Base-by-base conservation (phyloP, 345 rosid genomes). In the Abelmoschus esculentus region DNA sequence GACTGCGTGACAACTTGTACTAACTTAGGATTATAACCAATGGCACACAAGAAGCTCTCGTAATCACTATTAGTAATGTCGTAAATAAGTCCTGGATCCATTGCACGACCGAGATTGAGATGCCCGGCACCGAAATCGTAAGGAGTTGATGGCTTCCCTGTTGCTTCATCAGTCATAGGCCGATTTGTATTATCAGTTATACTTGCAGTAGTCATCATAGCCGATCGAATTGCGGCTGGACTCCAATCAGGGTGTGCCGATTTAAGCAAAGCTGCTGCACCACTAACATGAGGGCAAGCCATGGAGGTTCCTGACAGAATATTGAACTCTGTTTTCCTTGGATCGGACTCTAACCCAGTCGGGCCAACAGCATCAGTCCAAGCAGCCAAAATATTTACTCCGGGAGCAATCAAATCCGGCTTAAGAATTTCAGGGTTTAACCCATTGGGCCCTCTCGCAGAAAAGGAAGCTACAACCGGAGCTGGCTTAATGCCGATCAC, bases 241-340 rank as follows among this genome's bases (percentile, higher is more conserved):
- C 89, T 90, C 96, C 96, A 93, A 74, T 83, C 75, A 0, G 84
- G 93, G 71, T 87, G 96, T 0, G 91, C 90, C 5, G 96, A 92
- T 67, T 92, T 92, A 9, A 92, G 89, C 80, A 92, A 70, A 3
- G 96, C 96, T 5, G 93, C 93, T 0, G 96, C 96, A 0, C 98
- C 96, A 47, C 93, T 89, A 0, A 87, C 90, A 29, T 89, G 93
- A 29, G 93, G 96, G 68, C 87, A 83, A 18, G 97, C 96, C 93
- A 92, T 92, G 5, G 96, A 92, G 31, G 96, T 92, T 46, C 96
- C 96, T 0, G 93, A 92, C 8, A 92, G 74, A 28, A 89, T 93
- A 70, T 93, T 93, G 64, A 90, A 93, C 53, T 89, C 93, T 6
- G 87, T 80, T 82, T 73, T 90, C 75, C 92, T 72, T 5, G 57